A percentile compares a stretch with the other conserved stretches of the same genome.
Conservation (phyloP, 2,329 filamentous ascomycete species). For the Blumeria graminis region DNA sequence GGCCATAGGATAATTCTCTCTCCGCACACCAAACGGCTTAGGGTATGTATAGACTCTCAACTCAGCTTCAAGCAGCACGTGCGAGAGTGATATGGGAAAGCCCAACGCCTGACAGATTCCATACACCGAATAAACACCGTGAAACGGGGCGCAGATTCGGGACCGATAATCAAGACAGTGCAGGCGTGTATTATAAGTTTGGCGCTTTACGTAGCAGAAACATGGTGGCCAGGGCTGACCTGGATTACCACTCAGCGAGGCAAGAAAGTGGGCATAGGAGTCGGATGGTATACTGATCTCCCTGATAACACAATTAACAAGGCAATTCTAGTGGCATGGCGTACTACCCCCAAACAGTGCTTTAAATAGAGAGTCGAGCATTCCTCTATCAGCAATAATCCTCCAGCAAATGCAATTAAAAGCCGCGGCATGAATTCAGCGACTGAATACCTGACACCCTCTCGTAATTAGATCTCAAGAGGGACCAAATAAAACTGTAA, state of each 20-base stretch:
- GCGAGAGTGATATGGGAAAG: background rate
- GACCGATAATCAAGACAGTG: background rate
- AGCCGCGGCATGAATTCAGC: background rate
- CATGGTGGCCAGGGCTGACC: no score
- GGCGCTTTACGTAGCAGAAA: background rate
- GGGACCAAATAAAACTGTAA: background rate
- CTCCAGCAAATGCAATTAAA: background rate
- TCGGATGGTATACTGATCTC: no score
- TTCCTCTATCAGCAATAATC: background rate
- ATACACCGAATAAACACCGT: background rate
- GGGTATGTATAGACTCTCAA: background rate
- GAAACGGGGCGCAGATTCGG: background rate
- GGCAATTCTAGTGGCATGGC: no score
- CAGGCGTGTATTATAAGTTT: background rate
- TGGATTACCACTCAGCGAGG: no score
- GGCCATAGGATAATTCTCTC: no score
- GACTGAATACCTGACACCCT: background rate
- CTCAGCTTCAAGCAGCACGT: background rate
- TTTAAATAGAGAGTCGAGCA: no score
- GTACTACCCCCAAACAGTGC: no score
- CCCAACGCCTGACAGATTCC: background rate
- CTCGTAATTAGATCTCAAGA: background rate
- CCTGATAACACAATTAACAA: no score
- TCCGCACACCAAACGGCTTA: no score
- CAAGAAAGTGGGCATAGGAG: no score